phyloP scores from a whole-genome alignment of 352 stramenopile genomes.

The Globisporangium sylvaticum region DNA sequence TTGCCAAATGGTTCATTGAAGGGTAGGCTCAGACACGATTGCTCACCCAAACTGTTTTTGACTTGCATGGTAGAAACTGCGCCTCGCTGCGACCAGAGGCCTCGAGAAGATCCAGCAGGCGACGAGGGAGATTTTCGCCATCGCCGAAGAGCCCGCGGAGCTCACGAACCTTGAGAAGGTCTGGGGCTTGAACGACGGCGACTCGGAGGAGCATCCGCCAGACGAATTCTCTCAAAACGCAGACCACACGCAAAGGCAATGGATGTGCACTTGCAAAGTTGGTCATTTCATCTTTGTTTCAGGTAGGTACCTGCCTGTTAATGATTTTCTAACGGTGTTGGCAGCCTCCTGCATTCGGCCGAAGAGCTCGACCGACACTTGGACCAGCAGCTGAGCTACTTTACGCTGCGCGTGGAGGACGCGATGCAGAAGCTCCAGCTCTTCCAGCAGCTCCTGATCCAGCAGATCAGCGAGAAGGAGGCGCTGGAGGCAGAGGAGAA shows the following conservation, averaged over 20 bases:
- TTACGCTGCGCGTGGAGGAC: constrained; percentile 29
- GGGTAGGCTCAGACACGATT: not conserved
- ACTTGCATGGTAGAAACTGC: constrained; percentile 33
- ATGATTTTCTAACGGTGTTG: not conserved
- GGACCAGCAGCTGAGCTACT: constrained; percentile 34
- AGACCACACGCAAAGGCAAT: constrained; percentile 5
- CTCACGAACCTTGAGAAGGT: constrained; percentile 47
- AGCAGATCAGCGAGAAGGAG: constrained; percentile 28
- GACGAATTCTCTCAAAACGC: not conserved
- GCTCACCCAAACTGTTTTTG: not conserved
- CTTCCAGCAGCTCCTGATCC: constrained; percentile 31
- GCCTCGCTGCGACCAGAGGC: constrained; percentile 24
- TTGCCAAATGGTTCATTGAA: not conserved
- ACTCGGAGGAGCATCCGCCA: not conserved
- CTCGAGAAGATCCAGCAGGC: constrained; percentile 43
- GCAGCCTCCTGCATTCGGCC: constrained; percentile 32
- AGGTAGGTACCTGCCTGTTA: not conserved
- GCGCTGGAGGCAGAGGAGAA: not conserved
- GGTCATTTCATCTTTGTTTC: too few relatives aligned
- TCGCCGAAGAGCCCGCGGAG: constrained; percentile 35
- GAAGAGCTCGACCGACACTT: constrained; percentile 45
- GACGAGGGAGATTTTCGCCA: constrained; percentile 28
- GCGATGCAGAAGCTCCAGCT: constrained; percentile 31
- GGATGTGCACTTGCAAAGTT: not conserved
- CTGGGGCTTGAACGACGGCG: constrained; percentile 35